Base-by-base conservation (phyloP, 2,329 filamentous ascomycete species). In the Sclerotinia sclerotiorum region DNA sequence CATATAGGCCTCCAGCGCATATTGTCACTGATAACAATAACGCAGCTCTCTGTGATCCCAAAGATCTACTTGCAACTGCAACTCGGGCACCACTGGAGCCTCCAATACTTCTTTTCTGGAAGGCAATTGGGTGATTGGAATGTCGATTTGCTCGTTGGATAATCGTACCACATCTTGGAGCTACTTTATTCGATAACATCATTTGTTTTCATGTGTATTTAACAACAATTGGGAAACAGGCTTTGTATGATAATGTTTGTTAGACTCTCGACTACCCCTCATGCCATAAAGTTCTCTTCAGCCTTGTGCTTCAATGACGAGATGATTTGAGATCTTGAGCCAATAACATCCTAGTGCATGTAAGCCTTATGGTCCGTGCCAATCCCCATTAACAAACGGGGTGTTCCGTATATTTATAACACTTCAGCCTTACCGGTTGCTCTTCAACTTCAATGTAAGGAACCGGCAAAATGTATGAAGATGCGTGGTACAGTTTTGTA, bases 401-500 rank as follows among this genome's bases (percentile, higher is more conserved):
- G 56, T 62, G 48, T 67, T 54, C 58, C 24, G 13, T 39, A 57
- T 32, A n/a, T 55, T 49, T 27, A 56, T 21, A 19, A 67, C 35
- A 68, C 32, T 58, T 68, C 66, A 68, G 66, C 60, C 66, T 65
- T 64, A 56, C 27, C 42, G 4, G 27, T 27, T 24, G 21, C 42
- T 32, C 29, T 49, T 15, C 15, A 46, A 61, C 17, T 32, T 68
- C n/a, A 17, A 42, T 66, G 51, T 52, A 52, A 63, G 57, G 56
- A 39, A 60, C 52, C 49, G 48, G 39, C 61, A 81, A 73, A 73
- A 93, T 93, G 90, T 92, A 92, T 79, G 91, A 94, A 79, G 91
- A 94, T 79, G 88, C 90, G 42, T 94, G 91, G 91, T 93, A 94
- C 81, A 92, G 85, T 77, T 89, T 92, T 76, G 87, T 91, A 72